These are phyloP conservation scores for Pterula multifida DNA, from an alignment of 1,284 basidiomycete genomes.

Conservation along the genomic window DNA sequence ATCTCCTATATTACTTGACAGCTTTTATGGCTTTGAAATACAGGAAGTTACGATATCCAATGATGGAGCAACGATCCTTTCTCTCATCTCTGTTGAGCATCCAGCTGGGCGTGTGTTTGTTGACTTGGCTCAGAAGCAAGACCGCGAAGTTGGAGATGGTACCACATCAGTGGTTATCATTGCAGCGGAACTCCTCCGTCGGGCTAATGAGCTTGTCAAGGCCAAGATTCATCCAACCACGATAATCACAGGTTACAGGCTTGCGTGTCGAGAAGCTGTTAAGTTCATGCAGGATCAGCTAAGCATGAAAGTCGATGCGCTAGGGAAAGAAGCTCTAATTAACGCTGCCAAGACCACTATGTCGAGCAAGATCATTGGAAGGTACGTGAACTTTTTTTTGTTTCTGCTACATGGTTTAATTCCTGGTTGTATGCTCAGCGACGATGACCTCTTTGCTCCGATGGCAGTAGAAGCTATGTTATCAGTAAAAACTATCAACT, in stretches of 20 bases:
- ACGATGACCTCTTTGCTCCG: slow-evolving; percentile 96
- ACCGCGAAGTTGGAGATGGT: slow-evolving; percentile 98
- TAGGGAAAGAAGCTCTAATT: slow-evolving; percentile 87
- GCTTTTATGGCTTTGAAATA: slow-evolving; percentile 8
- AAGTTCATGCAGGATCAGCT: slow-evolving; percentile 98
- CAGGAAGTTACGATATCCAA: slow-evolving; percentile 99
- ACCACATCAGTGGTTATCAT: slow-evolving; percentile 98
- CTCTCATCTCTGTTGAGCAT: slow-evolving; percentile 85
- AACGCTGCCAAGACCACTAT: slow-evolving; percentile 99
- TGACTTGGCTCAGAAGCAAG: slow-evolving; percentile 97
- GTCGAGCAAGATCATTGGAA: slow-evolving; percentile 98
- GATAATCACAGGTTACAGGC: slow-evolving; percentile 96
- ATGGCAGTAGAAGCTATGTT: slow-evolving; percentile 99
- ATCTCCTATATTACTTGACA: slow-evolving; percentile 4
- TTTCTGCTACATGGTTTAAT: background rate
- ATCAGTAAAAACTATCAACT: slow-evolving; percentile 91
- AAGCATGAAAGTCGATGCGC: slow-evolving; percentile 86
- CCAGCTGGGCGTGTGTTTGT: slow-evolving; percentile 95
- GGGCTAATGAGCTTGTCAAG: slow-evolving; percentile 97
- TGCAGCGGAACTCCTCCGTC: slow-evolving; percentile 87
- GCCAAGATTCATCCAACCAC: slow-evolving; percentile 99
- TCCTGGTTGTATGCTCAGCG: slow-evolving; percentile 34
- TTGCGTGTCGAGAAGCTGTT: slow-evolving; percentile 95
- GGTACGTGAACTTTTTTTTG: slow-evolving; percentile 40
- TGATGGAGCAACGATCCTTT: slow-evolving; percentile 96